Evolutionary conservation across 495 filamentous ascomycete genomes (phyloP).

Genomic region (Neurospora sp.): DNA sequence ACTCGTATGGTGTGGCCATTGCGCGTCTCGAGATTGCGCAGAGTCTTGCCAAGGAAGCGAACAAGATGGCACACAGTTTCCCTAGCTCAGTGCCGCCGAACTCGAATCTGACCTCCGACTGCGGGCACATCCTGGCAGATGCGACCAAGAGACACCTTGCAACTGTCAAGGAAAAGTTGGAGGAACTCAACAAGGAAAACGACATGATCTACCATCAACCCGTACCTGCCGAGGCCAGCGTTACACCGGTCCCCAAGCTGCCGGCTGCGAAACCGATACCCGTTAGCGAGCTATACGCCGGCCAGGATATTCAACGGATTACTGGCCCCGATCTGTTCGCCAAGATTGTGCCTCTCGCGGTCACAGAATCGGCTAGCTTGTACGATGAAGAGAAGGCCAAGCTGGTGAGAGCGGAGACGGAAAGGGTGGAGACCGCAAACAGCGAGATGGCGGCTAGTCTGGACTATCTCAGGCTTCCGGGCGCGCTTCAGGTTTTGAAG

Average conservation of each 20-base stretch:
- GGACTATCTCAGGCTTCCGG: conserved; percentile 86
- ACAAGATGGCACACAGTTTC: conserved; percentile 66
- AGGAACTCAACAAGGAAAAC: conserved; percentile 77
- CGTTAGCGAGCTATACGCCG: conserved; percentile 91
- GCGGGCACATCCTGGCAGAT: conserved; percentile 60
- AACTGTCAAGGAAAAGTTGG: conserved; percentile 69
- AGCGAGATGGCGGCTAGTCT: conserved; percentile 92
- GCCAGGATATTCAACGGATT: conserved; percentile 92
- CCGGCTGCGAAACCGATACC: conserved; percentile 97
- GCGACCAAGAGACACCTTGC: conserved; percentile 72
- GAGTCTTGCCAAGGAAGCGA: conserved; percentile 59
- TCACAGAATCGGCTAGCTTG: conserved; percentile 91
- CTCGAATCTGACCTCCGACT: conserved; percentile 75
- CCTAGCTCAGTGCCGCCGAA: conserved; percentile 67
- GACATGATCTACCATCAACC: conserved; percentile 97
- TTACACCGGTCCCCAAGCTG: conserved; percentile 76
- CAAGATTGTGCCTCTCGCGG: conserved; percentile 90
- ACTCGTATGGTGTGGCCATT: conserved; percentile 79
- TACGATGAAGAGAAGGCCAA: conserved; percentile 99
- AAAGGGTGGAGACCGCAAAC: conserved; percentile 81
- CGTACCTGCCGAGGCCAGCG: conserved; percentile 71
- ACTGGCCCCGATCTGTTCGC: conserved; percentile 96
- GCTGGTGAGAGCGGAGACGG: conserved; percentile 83
- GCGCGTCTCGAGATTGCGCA: conserved; percentile 77
- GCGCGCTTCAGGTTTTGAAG: conserved; percentile 81